Conservation (phyloP, 2,329 filamentous ascomycete genomes). For the Aspergillus eucalypticola region DNA sequence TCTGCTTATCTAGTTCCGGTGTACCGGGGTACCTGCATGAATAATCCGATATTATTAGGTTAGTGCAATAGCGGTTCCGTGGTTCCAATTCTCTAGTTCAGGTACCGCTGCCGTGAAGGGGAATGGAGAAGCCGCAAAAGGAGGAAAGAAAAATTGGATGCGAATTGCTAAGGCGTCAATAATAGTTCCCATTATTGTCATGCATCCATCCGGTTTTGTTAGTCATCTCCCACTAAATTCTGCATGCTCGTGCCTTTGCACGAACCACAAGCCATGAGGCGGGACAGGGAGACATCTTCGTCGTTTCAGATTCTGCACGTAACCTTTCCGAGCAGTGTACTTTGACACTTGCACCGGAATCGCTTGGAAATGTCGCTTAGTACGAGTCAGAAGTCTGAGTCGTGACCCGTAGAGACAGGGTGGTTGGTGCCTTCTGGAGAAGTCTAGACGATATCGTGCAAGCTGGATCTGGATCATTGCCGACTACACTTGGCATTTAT, state of each 20-base stretch:
- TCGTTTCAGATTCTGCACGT: constrained; percentile 20
- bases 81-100: neutral
- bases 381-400: constrained; percentile 1
- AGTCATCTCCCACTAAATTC: neutral
- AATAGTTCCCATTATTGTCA: neutral
- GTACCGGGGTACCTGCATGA: constrained; percentile 4
- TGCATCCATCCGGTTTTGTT: neutral
- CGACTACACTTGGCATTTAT: neutral
- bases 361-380: neutral
- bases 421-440: neutral
- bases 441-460: neutral
- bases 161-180: neutral
- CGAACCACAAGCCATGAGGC: neutral
- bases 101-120: neutral
- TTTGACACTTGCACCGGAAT: neutral
- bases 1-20: neutral
- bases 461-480: neutral
- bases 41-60: neutral
- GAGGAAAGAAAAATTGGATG: neutral
- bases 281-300: constrained; percentile 2
- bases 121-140: neutral
- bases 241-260: neutral
- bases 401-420: neutral
- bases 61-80: neutral
- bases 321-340: constrained; percentile 9